These are phyloP conservation scores for Phytophthora pisi DNA, from an alignment of 352 stramenopile species.

Conservation along the genomic window DNA sequence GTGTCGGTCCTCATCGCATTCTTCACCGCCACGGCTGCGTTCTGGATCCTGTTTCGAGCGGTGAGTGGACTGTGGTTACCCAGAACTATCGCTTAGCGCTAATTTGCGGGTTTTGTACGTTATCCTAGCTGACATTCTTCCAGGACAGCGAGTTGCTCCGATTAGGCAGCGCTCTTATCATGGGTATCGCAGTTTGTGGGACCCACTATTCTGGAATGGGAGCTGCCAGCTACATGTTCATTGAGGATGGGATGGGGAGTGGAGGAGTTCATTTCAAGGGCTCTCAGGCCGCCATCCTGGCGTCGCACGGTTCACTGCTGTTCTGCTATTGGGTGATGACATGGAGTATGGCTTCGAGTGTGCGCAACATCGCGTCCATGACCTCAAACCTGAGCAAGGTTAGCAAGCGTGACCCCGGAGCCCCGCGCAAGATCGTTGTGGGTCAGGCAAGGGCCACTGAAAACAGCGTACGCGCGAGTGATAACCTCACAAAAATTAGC, in stretches of 20 bases:
- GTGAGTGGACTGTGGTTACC: slow-evolving; percentile 22
- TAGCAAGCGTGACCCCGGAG: slow-evolving; percentile 22
- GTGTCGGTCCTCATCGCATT: slow-evolving; percentile 62
- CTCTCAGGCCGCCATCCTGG: slow-evolving; percentile 32
- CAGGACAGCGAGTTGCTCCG: slow-evolving; percentile 57
- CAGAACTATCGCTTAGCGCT: neutral
- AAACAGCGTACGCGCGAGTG: slow-evolving; percentile 10
- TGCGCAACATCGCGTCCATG: slow-evolving; percentile 36
- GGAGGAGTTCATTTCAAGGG: slow-evolving; percentile 45
- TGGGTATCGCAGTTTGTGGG: slow-evolving; percentile 69
- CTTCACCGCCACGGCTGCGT: slow-evolving; percentile 58
- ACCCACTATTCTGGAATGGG: slow-evolving; percentile 69
- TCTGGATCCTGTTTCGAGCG: slow-evolving; percentile 75
- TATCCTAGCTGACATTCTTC: slow-evolving; percentile 58
- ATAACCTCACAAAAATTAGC: slow-evolving; percentile 5
- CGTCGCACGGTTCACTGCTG: slow-evolving; percentile 54
- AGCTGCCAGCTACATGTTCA: slow-evolving; percentile 44
- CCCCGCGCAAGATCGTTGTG: slow-evolving; percentile 21
- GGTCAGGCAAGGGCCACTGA: slow-evolving; percentile 15
- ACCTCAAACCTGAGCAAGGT: slow-evolving; percentile 24
- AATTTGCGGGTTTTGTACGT: neutral
- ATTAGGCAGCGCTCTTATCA: slow-evolving; percentile 59
- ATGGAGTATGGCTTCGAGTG: slow-evolving; percentile 34
- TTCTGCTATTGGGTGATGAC: slow-evolving; percentile 69
- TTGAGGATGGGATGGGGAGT: slow-evolving; percentile 30